Percentiles rank a stretch among this genome's conserved stretches.
These are phyloP conservation scores for Berberis thunbergii DNA, from an alignment of 164 flowering plant species.

Conservation along the genomic window DNA sequence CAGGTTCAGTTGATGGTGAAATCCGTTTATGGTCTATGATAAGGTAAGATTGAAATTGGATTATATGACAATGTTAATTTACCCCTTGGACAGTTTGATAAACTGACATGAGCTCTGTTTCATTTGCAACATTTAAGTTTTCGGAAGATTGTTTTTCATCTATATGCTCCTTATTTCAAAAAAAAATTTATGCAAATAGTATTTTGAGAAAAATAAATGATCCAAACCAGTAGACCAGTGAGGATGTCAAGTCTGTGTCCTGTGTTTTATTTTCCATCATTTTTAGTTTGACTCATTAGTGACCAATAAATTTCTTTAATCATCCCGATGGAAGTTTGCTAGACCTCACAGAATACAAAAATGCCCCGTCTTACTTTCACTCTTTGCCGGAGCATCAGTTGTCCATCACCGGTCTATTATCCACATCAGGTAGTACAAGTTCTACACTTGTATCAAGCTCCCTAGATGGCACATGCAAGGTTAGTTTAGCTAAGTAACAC, in stretches of 20 bases:
- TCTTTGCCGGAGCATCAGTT: slow-evolving; percentile 29
- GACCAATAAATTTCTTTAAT: slow-evolving; percentile 11
- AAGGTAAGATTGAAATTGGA: slow-evolving; percentile 21
- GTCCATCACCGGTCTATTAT: slow-evolving; percentile 34
- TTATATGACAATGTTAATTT: too few species aligned
- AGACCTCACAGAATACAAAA: slow-evolving; percentile 29
- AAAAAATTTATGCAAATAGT: too few species aligned
- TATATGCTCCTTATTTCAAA: too few species aligned
- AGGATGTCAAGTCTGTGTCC: too few species aligned
- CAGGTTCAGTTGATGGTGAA: slow-evolving; percentile 45
- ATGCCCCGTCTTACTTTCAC: slow-evolving; percentile 20
- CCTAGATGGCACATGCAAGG: slow-evolving; percentile 55
- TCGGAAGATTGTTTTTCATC: too few species aligned
- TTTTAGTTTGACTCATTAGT: background rate
- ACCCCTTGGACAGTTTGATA: too few species aligned
- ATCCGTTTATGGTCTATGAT: slow-evolving; percentile 40
- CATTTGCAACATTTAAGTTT: too few species aligned
- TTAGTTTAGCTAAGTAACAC: slow-evolving; percentile 3
- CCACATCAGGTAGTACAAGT: slow-evolving; percentile 21
- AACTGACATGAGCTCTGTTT: too few species aligned
- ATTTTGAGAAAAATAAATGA: too few species aligned
- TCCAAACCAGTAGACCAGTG: too few species aligned
- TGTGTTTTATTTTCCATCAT: background rate
- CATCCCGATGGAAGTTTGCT: slow-evolving; percentile 37
- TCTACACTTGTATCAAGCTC: slow-evolving; percentile 42